Conservation (phyloP, 441 rosid species). For the Theobroma grandiflorum region DNA sequence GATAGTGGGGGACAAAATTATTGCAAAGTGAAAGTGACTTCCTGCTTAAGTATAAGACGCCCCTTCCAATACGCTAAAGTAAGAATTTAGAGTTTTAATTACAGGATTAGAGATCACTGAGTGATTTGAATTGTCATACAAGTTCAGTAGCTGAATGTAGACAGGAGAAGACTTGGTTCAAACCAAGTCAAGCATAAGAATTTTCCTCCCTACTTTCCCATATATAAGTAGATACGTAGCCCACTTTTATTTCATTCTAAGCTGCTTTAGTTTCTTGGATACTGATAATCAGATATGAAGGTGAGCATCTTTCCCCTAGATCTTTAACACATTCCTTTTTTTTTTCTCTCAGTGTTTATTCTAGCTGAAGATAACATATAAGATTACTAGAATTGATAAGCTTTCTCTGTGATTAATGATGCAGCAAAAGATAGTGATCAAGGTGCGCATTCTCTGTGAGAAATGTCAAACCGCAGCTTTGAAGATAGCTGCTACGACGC, state of each 20-base stretch:
- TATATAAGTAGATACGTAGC: not conserved
- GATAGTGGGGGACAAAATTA: not conserved
- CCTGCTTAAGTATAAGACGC: not conserved
- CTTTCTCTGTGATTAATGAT: not conserved
- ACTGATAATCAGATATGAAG: constrained; percentile 12
- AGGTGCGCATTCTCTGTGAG: constrained; percentile 35
- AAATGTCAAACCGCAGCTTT: constrained; percentile 38
- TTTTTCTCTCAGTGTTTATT: not conserved
- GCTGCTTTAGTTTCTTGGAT: not conserved
- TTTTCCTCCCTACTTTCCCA: not conserved
- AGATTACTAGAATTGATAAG: not conserved
- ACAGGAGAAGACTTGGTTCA: not conserved
- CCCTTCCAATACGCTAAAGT: not conserved
- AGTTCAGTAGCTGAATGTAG: not conserved
- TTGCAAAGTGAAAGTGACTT: not conserved
- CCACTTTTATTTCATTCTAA: not conserved
- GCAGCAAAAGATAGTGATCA: constrained; percentile 42
- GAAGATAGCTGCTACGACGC: constrained; percentile 29
- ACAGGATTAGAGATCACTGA: not conserved
- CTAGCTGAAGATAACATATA: not conserved
- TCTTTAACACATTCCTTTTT: not conserved
- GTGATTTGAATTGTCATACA: not conserved
- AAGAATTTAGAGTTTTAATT: not conserved
- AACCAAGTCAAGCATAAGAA: not conserved
- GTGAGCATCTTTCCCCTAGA: not conserved